Percentiles rank a stretch among this genome's conserved stretches.
These are phyloP conservation scores for Eutrema japonicum DNA, from an alignment of 345 rosid genomes.

Conservation along the genomic window DNA sequence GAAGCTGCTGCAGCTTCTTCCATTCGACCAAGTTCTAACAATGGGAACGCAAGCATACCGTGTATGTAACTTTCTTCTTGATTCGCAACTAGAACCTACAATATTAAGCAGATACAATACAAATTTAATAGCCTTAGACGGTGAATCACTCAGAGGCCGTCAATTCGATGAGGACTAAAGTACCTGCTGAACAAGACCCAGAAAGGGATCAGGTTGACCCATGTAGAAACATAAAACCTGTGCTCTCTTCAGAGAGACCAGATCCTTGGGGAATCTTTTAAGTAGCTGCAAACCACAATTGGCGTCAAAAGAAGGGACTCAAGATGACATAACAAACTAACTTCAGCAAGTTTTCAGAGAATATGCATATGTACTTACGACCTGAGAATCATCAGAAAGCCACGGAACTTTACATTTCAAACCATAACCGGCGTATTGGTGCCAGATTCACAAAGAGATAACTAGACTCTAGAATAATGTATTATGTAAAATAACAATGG, in stretches of 20 bases:
- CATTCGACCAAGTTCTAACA: constrained; percentile 83
- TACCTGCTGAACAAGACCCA: constrained; percentile 74
- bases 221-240: constrained; percentile 75
- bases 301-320: constrained; percentile 1
- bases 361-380: constrained; percentile 16
- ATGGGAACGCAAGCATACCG: constrained; percentile 87
- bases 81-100: constrained; percentile 69
- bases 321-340: neutral
- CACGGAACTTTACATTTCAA: neutral
- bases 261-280: constrained; percentile 70
- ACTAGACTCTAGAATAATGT: neutral
- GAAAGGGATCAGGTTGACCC: constrained; percentile 68
- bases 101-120: constrained; percentile 13
- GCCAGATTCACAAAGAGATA: neutral
- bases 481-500: neutral
- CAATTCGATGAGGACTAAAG: constrained; percentile 28
- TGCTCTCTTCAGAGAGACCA: constrained; percentile 74
- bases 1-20: constrained; percentile 83
- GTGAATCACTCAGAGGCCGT: neutral
- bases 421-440: neutral
- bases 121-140: neutral
- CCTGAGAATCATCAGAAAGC: neutral
- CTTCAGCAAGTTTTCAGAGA: neutral
- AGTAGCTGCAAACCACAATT: constrained; percentile 60
- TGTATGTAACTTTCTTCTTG: constrained; percentile 68